These are phyloP conservation scores for Thalassiosira livingstoniorum DNA, from an alignment of 352 stramenopile species.

Conservation along the genomic window DNA sequence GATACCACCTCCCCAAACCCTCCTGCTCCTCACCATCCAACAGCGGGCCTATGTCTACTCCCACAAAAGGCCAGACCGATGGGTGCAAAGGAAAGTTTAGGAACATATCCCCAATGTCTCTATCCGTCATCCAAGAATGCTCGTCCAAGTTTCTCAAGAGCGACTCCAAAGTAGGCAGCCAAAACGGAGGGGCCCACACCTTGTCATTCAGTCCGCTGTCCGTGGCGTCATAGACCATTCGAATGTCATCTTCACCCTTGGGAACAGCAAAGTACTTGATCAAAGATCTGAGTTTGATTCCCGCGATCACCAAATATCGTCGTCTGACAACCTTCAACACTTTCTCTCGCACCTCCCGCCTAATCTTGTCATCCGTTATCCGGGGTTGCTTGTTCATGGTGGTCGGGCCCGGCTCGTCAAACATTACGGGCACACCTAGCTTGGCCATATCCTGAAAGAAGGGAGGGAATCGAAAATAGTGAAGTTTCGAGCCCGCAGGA, in stretches of 20 bases:
- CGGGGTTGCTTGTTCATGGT: neutral
- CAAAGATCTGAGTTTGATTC: neutral
- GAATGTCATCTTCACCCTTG: slow-evolving; percentile 43
- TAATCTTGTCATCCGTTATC: neutral
- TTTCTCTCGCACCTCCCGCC: neutral
- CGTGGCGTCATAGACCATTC: slow-evolving; percentile 59
- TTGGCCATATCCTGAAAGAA: too few relatives aligned
- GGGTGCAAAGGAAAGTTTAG: slow-evolving; percentile 37
- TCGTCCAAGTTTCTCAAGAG: slow-evolving; percentile 8
- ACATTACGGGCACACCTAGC: neutral
- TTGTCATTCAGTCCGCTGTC: slow-evolving; percentile 41
- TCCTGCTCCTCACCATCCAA: slow-evolving; percentile 1
- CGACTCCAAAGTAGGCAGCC: slow-evolving; percentile 28
- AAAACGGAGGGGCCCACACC: slow-evolving; percentile 47
- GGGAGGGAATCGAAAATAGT: slow-evolving; percentile 11
- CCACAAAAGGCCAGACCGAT: slow-evolving; percentile 8
- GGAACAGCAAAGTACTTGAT: slow-evolving; percentile 40
- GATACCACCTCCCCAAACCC: slow-evolving; percentile 29
- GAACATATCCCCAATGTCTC: slow-evolving; percentile 58
- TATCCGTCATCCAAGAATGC: slow-evolving; percentile 32
- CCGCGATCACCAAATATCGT: neutral
- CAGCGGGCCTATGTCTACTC: slow-evolving; percentile 27
- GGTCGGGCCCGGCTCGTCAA: neutral
- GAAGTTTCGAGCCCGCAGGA: slow-evolving; percentile 26
- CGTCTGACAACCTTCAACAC: neutral